phyloP scores from a whole-genome alignment of 257 asterid genomes.

The Apocynum venetum region DNA sequence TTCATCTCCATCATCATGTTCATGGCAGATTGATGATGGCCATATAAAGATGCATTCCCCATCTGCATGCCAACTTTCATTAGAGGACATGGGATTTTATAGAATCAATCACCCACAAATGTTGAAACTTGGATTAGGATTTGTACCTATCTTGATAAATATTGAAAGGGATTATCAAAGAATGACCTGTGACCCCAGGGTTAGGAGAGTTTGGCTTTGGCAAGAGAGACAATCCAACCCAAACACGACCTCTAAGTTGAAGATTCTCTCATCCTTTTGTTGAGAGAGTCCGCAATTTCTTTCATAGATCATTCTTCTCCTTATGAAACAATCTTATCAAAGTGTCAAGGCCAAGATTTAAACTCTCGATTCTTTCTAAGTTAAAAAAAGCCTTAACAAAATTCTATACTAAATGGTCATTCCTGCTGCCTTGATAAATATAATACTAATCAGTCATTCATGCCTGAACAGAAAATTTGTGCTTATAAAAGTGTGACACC shows the following conservation, averaged over 20 bases:
- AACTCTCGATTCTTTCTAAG: neutral
- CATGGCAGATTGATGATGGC: neutral
- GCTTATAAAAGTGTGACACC: no score
- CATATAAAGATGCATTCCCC: neutral
- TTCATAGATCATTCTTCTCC: no score
- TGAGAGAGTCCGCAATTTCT: neutral
- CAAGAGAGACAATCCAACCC: neutral
- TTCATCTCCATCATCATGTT: neutral
- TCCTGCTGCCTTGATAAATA: no score
- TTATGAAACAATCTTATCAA: neutral
- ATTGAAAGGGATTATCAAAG: neutral
- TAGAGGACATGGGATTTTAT: neutral
- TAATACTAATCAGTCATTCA: no score
- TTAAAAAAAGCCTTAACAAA: no score
- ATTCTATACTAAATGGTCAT: no score
- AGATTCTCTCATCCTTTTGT: neutral
- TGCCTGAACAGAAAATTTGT: no score
- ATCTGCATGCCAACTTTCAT: neutral
- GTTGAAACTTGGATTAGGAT: neutral
- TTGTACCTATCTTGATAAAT: neutral
- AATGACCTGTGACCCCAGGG: neutral
- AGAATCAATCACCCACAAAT: neutral
- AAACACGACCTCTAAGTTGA: neutral
- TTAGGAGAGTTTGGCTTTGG: neutral
- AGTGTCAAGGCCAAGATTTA: neutral